Percentiles rank a stretch among this genome's conserved stretches.
phyloP scores from a whole-genome alignment of 2,329 filamentous ascomycete genomes.

The Davidsoniella neocaledoniae region DNA sequence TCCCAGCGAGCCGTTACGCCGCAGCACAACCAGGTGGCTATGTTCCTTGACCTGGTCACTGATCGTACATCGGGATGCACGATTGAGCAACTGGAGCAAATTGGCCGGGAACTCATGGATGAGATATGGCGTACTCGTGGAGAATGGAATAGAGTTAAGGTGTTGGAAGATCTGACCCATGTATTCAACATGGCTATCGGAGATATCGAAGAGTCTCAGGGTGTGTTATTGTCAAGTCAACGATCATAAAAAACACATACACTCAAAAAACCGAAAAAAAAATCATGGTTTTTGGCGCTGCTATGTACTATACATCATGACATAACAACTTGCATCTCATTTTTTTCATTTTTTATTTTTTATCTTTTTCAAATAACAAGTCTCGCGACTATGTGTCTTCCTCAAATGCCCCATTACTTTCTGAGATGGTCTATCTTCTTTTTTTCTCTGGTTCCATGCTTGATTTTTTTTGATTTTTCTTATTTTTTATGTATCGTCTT shows the following conservation, averaged over 20 bases:
- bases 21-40: slow-evolving; percentile 31
- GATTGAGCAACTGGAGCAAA: slow-evolving; percentile 89
- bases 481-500: slow-evolving; percentile 1
- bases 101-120: slow-evolving; percentile 82
- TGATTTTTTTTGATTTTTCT: background rate
- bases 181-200: slow-evolving; percentile 61
- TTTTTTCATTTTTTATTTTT: background rate
- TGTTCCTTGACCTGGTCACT: slow-evolving; percentile 47
- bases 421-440: background rate
- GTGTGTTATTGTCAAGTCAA: slow-evolving; percentile 28
- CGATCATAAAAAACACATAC: background rate
- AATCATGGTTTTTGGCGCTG: background rate
- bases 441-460: background rate
- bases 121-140: slow-evolving; percentile 64
- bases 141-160: slow-evolving; percentile 69
- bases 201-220: slow-evolving; percentile 46
- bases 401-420: background rate
- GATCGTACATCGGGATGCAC: slow-evolving; percentile 57
- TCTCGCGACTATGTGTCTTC: background rate
- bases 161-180: slow-evolving; percentile 43
- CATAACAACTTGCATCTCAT: background rate
- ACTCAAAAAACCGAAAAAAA: no score
- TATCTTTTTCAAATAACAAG: background rate
- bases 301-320: background rate
- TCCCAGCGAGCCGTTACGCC: slow-evolving; percentile 19